Evolutionary conservation across 2,329 filamentous ascomycete species (phyloP), one percentile per base, ranked within the genome.

Genomic region (Diplocarpon mali): DNA sequence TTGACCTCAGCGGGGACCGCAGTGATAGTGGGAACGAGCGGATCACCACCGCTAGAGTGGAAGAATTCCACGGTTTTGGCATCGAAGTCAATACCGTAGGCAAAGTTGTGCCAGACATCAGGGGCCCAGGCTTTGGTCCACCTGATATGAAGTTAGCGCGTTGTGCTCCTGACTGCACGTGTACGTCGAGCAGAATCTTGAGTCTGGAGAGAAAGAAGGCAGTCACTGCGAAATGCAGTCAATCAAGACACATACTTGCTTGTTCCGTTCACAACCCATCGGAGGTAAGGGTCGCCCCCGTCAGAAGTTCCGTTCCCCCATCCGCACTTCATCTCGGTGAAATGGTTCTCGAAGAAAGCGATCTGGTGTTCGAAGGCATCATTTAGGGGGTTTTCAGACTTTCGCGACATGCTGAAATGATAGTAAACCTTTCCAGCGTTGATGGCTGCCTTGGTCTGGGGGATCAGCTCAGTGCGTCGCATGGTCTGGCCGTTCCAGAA

Each of bases 251-350:
- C 38, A 16, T 39, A 43, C 56, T 83, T 66, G 39, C 70, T 72
- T 52, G 71, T 64, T 14, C 76, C 71, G 48, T 69, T 69, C 7
- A 77, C 76, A 62, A 76, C 73, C 78, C 80, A 86, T 55, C 77
- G 73, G 51, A 85, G 68, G 52, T 83, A 67, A 32, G 69, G 64
- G 47, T 73, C 68, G n/a, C 61, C 46, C 62, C 65, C 66, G 40
- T 64, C 69, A 24, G 59, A 50, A 38, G 67, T 64, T 38, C 71
- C 71, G 40, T 62, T 65, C 14, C 78, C 65, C 71, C 73, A 77
- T 42, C 81, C 82, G 46, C 75, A 76, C 67, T 85, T 85, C 61
- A 86, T 67, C 67, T 85, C 81, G n/a, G 80, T 84, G 64, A 85
- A 85, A 64, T 85, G 80, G 62, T 70, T 75, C 64, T 83, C 80